phyloP scores from a whole-genome alignment of 2,329 filamentous ascomycete species.

The Penicillium occitanis region DNA sequence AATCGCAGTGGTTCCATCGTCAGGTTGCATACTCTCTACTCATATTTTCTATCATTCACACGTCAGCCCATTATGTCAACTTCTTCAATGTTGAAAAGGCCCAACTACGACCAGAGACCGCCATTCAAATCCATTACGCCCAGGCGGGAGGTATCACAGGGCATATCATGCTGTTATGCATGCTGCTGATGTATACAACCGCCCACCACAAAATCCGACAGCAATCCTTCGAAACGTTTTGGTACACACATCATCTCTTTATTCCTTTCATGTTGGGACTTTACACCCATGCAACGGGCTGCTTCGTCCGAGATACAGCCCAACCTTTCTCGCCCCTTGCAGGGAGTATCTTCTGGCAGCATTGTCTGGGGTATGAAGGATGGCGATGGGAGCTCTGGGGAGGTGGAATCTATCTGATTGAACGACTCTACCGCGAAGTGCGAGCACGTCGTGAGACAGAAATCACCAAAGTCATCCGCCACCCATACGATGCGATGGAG shows the following conservation, averaged over 20 bases:
- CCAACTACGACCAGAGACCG: conserved; percentile 76
- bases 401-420: conserved; percentile 79
- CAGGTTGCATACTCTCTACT: conserved; percentile 90
- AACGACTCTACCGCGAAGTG: conserved; percentile 89
- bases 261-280: conserved; percentile 90
- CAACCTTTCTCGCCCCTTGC: conserved; percentile 79
- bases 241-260: conserved; percentile 99
- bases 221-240: conserved; percentile 97
- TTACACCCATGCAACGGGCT: conserved; percentile 93
- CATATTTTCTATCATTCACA: conserved; percentile 77
- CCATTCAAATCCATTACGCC: conserved; percentile 87
- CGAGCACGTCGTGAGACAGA: conserved; percentile 78
- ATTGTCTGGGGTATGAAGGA: conserved; percentile 92
- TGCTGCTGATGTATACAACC: conserved; percentile 97
- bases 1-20: conserved; percentile 94
- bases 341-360: conserved; percentile 76
- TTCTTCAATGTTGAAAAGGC: conserved; percentile 92
- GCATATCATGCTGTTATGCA: conserved; percentile 97
- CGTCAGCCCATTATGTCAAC: conserved; percentile 87
- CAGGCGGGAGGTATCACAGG: conserved; percentile 90
- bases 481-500: conserved; percentile 95
- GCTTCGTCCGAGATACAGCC: conserved; percentile 85
- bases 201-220: conserved; percentile 91
- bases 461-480: conserved; percentile 90
- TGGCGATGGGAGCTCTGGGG: conserved; percentile 96